Evolutionary conservation across 2,329 filamentous ascomycete species (phyloP).

Genomic region (Aspergillus pseudoglaucus): DNA sequence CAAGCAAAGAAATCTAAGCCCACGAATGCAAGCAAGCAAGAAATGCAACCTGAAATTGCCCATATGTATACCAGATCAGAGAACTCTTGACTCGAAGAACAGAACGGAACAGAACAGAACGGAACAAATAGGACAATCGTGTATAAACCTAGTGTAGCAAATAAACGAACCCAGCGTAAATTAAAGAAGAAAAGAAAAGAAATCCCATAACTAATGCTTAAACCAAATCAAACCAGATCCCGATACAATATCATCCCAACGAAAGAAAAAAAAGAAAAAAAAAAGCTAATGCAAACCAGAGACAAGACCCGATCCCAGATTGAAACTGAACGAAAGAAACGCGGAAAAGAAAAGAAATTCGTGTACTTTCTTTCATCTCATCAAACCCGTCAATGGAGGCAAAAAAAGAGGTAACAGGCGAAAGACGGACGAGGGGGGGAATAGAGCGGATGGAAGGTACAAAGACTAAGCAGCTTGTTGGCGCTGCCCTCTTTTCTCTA

Average conservation of each 20-base stretch:
- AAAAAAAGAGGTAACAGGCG: background rate
- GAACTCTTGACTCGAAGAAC: too few relatives aligned
- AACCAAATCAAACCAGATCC: constrained; percentile 4
- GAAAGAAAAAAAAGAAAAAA: constrained; percentile 5
- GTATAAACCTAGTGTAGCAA: background rate
- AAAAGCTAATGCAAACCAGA: background rate
- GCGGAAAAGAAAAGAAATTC: constrained; percentile 4
- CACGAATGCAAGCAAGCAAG: too few relatives aligned
- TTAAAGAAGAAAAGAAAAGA: constrained; percentile 1
- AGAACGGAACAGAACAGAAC: too few relatives aligned
- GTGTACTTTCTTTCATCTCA: constrained; percentile 1
- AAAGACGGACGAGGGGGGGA: background rate
- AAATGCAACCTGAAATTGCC: too few relatives aligned
- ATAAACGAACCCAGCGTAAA: background rate
- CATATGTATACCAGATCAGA: too few relatives aligned
- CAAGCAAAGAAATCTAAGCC: too few relatives aligned
- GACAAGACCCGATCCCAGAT: constrained; percentile 1
- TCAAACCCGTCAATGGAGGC: background rate
- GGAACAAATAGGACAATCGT: too few relatives aligned
- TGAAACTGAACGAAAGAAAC: constrained; percentile 6
- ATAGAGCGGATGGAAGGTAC: background rate
- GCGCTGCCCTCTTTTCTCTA: constrained; percentile 60
- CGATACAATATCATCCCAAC: constrained; percentile 7
- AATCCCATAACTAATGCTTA: constrained; percentile 17
- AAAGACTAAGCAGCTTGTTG: constrained; percentile 15